Conservation (phyloP, 2,329 filamentous ascomycete genomes). For the Leptographium procerum region DNA sequence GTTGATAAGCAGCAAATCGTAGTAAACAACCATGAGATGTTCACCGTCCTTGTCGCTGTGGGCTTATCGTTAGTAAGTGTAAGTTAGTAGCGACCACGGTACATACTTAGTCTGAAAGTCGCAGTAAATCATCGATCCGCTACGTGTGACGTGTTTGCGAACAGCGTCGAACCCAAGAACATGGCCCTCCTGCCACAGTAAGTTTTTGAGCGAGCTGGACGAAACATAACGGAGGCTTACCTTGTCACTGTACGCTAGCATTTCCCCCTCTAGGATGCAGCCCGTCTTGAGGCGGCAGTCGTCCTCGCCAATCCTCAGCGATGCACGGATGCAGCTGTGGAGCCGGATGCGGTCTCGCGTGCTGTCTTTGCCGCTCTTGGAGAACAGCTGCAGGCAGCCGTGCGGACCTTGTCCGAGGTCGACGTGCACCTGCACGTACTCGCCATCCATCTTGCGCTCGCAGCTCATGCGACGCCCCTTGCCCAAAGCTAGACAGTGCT, state of each 20-base stretch:
- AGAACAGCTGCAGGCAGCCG: constrained; percentile 66
- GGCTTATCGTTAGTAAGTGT: constrained; percentile 9
- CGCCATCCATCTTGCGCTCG: constrained; percentile 76
- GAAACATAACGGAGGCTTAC: constrained; percentile 16
- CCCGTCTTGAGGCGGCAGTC: constrained; percentile 47
- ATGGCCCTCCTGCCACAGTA: constrained; percentile 32
- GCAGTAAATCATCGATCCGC: constrained; percentile 37
- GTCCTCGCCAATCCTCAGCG: constrained; percentile 47
- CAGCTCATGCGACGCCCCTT: constrained; percentile 50
- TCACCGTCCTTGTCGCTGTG: constrained; percentile 36
- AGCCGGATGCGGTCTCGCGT: constrained; percentile 57
- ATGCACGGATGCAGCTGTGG: constrained; percentile 49
- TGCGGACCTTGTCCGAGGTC: constrained; percentile 42
- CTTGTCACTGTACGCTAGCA: constrained; percentile 64
- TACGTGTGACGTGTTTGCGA: constrained; percentile 65
- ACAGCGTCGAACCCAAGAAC: constrained; percentile 74
- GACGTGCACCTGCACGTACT: constrained; percentile 83
- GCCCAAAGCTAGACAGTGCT: constrained; percentile 59
- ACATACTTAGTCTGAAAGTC: not conserved
- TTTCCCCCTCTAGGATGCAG: constrained; percentile 76
- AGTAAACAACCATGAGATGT: constrained; percentile 52
- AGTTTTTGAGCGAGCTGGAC: not conserved
- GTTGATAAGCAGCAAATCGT: constrained; percentile 44
- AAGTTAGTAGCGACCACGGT: not conserved
- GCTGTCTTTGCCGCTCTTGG: constrained; percentile 85